A percentile compares a stretch with the other conserved stretches of the same genome.
These are phyloP conservation scores for Backusella tuberculispora DNA, from an alignment of 192 early-diverging fungal genomes.

Conservation along the genomic window DNA sequence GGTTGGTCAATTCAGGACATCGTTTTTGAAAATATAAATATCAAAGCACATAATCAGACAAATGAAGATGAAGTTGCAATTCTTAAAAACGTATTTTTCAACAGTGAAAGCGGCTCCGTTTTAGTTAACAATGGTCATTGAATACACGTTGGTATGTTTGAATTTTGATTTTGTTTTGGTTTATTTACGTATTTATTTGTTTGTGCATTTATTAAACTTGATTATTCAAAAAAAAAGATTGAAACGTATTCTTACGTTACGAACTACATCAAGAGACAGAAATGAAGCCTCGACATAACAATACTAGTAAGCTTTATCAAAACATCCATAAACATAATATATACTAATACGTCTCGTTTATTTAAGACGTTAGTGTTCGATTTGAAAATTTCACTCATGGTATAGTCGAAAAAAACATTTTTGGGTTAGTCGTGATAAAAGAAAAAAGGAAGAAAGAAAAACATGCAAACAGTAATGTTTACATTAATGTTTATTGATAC, in stretches of 20 bases:
- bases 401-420: conserved; percentile 33
- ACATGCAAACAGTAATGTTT: conserved; percentile 12
- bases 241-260: conserved; percentile 36
- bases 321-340: not conserved
- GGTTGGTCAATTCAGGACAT: conserved; percentile 32
- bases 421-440: conserved; percentile 23
- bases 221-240: conserved; percentile 18
- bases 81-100: conserved; percentile 26
- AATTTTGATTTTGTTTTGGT: not conserved
- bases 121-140: conserved; percentile 4
- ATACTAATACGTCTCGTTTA: too few species aligned
- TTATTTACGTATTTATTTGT: not conserved
- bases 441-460: not conserved
- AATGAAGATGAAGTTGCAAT: conserved; percentile 13
- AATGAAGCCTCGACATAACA: conserved; percentile 15
- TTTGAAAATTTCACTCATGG: conserved; percentile 24
- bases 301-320: conserved; percentile 25
- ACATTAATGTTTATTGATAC: not conserved
- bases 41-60: conserved; percentile 15
- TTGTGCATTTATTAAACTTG: conserved; percentile 7
- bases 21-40: conserved; percentile 35
- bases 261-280: conserved; percentile 23
- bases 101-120: conserved; percentile 25
- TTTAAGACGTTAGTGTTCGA: conserved; percentile 27
- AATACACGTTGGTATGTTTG: conserved; percentile 24